Evolutionary conservation across 2,329 filamentous ascomycete species (phyloP), one percentile per base, ranked within the genome.

Genomic region (Verticillium nonalfalfae): DNA sequence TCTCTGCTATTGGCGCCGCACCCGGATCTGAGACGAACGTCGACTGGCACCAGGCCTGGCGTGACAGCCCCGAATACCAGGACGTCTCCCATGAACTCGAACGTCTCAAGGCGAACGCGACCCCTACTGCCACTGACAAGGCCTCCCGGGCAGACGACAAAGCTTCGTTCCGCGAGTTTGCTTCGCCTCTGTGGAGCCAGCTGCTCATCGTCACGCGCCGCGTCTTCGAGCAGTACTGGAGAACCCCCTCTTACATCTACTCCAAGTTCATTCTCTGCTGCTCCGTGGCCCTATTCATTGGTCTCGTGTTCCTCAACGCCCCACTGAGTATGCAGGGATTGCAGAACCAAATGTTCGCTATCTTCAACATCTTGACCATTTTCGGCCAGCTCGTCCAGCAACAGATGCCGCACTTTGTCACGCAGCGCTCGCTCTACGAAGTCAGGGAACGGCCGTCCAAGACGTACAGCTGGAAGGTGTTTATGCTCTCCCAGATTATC

Each of bases 221-320:
- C 69, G 89, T 95, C 35, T 95, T 95, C 79, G 85, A 93, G 71
- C 92, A 96, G 73, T 96, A 95, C 82, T 96, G 93, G 92, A 89
- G 93, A 63, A 93, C 88, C 0, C 93, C 93, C 0, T 84, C 87
- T 6, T 96, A 96, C 78, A 93, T 97, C 74, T 96, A 94, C 78
- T 88, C 90, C 69, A 96, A 96, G 80, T 72, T 81, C 0, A 78
- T 82, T 1, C 86, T 96, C 21, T 91, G 88, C 71, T 76, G 83
- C 31, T 74, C 86, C 15, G 77, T 84, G 36, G 77, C 88, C 4
- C 81, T 96, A 11, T 96, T 94, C 73, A 90, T 95, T 68, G 91
- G 91, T 35, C 92, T 93, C 73, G 88, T 89, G 59, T 93, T 95
- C 76, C 91, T 85, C 81, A 82, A 85, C 45, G 86, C 90, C 1